Conservation (phyloP, 192 early-diverging fungal species). For the Coemansia sp. region DNA sequence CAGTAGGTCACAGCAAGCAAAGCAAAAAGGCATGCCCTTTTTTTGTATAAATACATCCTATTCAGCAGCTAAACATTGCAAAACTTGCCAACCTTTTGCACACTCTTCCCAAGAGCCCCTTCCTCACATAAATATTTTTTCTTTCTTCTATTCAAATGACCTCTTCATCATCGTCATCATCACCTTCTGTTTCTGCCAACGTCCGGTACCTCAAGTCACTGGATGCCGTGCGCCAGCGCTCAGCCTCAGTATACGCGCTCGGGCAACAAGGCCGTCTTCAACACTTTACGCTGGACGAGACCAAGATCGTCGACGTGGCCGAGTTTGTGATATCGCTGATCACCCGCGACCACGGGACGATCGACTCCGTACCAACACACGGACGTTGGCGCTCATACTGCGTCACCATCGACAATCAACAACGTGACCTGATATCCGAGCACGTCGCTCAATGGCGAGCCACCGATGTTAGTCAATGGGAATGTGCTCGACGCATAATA, state of each 20-base stretch:
- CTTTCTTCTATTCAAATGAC: background rate
- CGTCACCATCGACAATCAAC: slow-evolving; percentile 52
- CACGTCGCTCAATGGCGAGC: slow-evolving; percentile 34
- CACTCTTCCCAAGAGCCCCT: background rate
- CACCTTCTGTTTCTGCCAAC: background rate
- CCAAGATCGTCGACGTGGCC: slow-evolving; percentile 65
- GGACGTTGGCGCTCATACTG: slow-evolving; percentile 84
- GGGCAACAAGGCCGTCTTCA: slow-evolving; percentile 57
- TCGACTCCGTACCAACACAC: slow-evolving; percentile 77
- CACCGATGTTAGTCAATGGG: slow-evolving; percentile 28
- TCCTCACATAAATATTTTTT: background rate
- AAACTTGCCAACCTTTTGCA: background rate
- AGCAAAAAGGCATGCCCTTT: too few relatives aligned
- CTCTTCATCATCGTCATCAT: background rate
- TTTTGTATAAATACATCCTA: too few relatives aligned
- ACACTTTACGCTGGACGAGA: slow-evolving; percentile 72
- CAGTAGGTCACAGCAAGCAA: background rate
- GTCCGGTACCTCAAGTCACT: slow-evolving; percentile 65
- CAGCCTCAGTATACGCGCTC: slow-evolving; percentile 62
- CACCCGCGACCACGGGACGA: slow-evolving; percentile 66
- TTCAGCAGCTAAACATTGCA: too few relatives aligned
- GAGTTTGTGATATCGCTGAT: slow-evolving; percentile 68
- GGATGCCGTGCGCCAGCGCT: slow-evolving; percentile 72
- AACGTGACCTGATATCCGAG: slow-evolving; percentile 52
- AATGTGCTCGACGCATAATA: slow-evolving; percentile 67